Evolutionary conservation across 192 early-diverging fungal genomes (phyloP).

Genomic region (Chytriomyces sp.): DNA sequence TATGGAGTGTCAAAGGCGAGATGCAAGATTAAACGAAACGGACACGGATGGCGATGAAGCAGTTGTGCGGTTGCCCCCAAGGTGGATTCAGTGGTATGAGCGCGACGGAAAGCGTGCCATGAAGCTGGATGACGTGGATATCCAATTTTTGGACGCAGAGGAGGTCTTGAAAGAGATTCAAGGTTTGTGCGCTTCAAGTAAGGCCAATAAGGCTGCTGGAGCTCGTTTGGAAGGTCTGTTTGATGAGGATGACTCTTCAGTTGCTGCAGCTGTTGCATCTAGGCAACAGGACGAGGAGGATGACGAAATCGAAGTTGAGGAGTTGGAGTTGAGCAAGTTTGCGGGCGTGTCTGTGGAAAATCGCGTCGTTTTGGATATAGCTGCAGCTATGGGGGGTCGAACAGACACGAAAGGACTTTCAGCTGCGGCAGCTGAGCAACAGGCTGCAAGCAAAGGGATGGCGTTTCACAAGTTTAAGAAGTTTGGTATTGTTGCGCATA

Average conservation of each 20-base stretch:
- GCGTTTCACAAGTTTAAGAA: conserved; percentile 22
- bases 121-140: conserved; percentile 36
- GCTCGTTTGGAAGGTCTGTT: neutral
- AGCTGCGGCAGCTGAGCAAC: neutral
- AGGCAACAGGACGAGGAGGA: conserved; percentile 4
- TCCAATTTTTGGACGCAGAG: conserved; percentile 38
- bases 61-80: conserved; percentile 19
- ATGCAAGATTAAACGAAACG: neutral
- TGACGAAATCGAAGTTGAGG: conserved; percentile 9
- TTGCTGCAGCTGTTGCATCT: neutral
- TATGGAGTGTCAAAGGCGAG: neutral
- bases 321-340: conserved; percentile 22
- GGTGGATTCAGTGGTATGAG: conserved; percentile 32
- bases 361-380: neutral
- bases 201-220: neutral
- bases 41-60: conserved; percentile 5
- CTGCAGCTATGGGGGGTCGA: neutral
- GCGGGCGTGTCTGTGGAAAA: neutral
- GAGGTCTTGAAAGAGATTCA: conserved; percentile 33
- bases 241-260: too few relatives aligned
- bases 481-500: conserved; percentile 7
- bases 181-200: neutral
- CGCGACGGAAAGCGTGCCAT: conserved; percentile 26
- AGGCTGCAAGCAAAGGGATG: neutral
- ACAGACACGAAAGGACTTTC: neutral